These are phyloP conservation scores for Schizonepeta tenuifolia DNA, from an alignment of 257 asterid genomes.

Conservation along the genomic window DNA sequence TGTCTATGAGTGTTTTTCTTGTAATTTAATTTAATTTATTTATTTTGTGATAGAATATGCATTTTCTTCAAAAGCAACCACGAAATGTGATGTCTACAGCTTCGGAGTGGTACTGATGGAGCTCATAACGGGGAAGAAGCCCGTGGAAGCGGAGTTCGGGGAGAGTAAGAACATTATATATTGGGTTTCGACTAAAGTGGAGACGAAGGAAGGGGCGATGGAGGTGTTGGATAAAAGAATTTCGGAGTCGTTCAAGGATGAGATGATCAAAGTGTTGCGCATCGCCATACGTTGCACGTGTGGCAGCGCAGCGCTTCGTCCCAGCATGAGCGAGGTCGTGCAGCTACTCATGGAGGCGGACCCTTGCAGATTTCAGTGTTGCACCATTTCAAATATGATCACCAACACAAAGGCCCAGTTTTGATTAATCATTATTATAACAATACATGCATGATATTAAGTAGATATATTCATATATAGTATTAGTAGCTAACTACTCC, in stretches of 20 bases:
- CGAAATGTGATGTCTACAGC: slow-evolving; percentile 93
- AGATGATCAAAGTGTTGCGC: slow-evolving; percentile 84
- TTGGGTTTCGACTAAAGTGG: slow-evolving; percentile 88
- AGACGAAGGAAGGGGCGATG: slow-evolving; percentile 76
- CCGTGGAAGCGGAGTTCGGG: slow-evolving; percentile 88
- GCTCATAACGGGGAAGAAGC: slow-evolving; percentile 86
- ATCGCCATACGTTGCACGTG: slow-evolving; percentile 90
- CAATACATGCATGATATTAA: neutral
- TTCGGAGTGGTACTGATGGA: slow-evolving; percentile 95
- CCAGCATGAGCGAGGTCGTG: slow-evolving; percentile 84
- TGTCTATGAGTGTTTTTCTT: too few species aligned
- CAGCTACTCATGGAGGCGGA: slow-evolving; percentile 80
- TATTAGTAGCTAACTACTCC: slow-evolving; percentile 21
- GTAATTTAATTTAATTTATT: neutral
- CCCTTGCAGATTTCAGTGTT: slow-evolving; percentile 60
- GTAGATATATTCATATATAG: neutral
- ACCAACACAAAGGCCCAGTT: slow-evolving; percentile 1
- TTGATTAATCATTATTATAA: slow-evolving; percentile 10
- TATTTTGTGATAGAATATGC: slow-evolving; percentile 67
- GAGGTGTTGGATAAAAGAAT: slow-evolving; percentile 76
- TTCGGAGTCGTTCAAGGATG: slow-evolving; percentile 59
- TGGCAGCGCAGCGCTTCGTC: slow-evolving; percentile 65
- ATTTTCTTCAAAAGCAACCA: slow-evolving; percentile 87
- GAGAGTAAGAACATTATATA: slow-evolving; percentile 84
- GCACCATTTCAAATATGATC: slow-evolving; percentile 30